Percentiles rank a stretch among this genome's conserved stretches.
phyloP scores from a whole-genome alignment of 2,329 filamentous ascomycete species.

The Paraphaeosphaeria minitans region DNA sequence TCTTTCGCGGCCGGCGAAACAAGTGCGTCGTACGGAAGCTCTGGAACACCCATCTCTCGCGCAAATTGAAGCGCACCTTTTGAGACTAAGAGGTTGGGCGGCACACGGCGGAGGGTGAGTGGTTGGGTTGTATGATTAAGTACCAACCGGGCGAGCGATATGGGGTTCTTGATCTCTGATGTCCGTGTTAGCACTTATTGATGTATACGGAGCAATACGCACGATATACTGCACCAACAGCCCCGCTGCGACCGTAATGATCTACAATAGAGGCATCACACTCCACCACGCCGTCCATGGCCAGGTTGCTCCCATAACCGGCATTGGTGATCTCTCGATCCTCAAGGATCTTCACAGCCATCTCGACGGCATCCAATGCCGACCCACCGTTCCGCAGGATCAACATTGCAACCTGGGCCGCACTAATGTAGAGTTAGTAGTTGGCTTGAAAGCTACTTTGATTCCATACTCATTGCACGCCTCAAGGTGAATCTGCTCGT shows the following conservation, averaged over 20 bases:
- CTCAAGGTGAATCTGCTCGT: slow-evolving; percentile 81
- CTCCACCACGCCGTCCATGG: slow-evolving; percentile 88
- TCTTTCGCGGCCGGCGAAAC: slow-evolving; percentile 81
- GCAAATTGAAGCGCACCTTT: slow-evolving; percentile 88
- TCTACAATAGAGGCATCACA: slow-evolving; percentile 95
- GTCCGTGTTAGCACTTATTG: slow-evolving; percentile 16
- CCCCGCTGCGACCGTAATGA: slow-evolving; percentile 87
- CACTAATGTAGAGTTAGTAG: slow-evolving; percentile 57
- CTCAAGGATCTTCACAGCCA: slow-evolving; percentile 84
- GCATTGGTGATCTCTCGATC: slow-evolving; percentile 96
- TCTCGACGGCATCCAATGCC: slow-evolving; percentile 87
- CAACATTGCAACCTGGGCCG: slow-evolving; percentile 81
- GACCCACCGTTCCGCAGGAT: slow-evolving; percentile 78
- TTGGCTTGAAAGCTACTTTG: background rate
- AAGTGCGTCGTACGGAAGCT: slow-evolving; percentile 75
- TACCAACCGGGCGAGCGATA: slow-evolving; percentile 81
- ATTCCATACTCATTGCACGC: slow-evolving; percentile 82
- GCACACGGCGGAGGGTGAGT: slow-evolving; percentile 84
- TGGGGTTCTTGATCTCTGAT: slow-evolving; percentile 88
- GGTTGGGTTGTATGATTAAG: slow-evolving; percentile 77
- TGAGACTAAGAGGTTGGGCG: slow-evolving; percentile 88
- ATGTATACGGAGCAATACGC: slow-evolving; percentile 48
- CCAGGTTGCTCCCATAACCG: slow-evolving; percentile 92
- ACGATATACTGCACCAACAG: slow-evolving; percentile 90
- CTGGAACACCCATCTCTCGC: slow-evolving; percentile 72